phyloP scores from a whole-genome alignment of 2,329 filamentous ascomycete species.

The Pseudogymnoascus sp. region DNA sequence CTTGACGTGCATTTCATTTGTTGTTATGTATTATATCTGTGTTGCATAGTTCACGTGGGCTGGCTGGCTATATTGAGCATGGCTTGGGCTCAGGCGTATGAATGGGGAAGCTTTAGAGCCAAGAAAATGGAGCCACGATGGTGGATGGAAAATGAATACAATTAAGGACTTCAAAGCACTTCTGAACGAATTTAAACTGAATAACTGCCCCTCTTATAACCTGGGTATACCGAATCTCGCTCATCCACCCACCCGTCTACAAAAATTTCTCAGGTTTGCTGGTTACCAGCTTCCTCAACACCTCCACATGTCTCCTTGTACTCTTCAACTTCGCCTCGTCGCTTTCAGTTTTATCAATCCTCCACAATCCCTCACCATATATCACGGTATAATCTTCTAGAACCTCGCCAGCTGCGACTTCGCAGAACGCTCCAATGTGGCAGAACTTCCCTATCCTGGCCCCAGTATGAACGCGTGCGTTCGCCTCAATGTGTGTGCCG shows the following conservation, averaged over 20 bases:
- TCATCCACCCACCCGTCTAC: slow-evolving; percentile 16
- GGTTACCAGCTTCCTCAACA: slow-evolving; percentile 57
- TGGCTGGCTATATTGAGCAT: slow-evolving; percentile 1
- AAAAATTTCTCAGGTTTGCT: slow-evolving; percentile 49
- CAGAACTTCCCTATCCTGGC: slow-evolving; percentile 59
- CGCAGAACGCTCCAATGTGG: slow-evolving; percentile 58
- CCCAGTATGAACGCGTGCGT: slow-evolving; percentile 50
- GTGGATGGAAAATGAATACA: slow-evolving; percentile 5
- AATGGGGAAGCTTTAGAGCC: neutral
- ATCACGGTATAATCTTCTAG: slow-evolving; percentile 62
- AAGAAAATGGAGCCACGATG: neutral
- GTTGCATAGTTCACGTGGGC: neutral
- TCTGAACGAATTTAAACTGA: neutral
- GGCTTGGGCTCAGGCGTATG: neutral
- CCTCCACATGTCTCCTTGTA: slow-evolving; percentile 59
- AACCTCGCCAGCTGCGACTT: slow-evolving; percentile 46
- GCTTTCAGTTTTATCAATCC: slow-evolving; percentile 51
- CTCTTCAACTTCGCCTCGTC: slow-evolving; percentile 55
- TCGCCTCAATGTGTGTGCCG: slow-evolving; percentile 52
- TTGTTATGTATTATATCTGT: slow-evolving; percentile 5
- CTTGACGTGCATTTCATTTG: neutral
- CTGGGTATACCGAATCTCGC: neutral
- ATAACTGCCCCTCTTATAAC: neutral
- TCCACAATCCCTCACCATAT: slow-evolving; percentile 53
- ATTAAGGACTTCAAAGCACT: slow-evolving; percentile 2